phyloP scores from a whole-genome alignment of 1,284 basidiomycete genomes.

The Tilletiaria anomala region DNA sequence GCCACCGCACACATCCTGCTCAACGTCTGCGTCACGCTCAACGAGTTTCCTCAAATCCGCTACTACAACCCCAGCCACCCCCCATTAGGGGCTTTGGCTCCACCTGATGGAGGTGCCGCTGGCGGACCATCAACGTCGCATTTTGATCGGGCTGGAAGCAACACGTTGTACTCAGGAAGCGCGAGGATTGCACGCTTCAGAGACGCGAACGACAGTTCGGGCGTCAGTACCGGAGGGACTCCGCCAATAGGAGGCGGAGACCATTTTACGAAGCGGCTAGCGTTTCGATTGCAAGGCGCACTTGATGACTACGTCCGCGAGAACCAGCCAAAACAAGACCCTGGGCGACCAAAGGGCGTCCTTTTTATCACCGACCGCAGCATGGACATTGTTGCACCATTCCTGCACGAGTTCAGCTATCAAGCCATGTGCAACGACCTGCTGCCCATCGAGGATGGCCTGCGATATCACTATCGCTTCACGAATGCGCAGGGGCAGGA shows the following conservation, averaged over 20 bases:
- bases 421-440: conserved; percentile 97
- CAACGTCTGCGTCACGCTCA: conserved; percentile 76
- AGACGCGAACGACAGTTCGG: conserved; percentile 6
- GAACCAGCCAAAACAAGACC: conserved; percentile 49
- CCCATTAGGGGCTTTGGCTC: conserved; percentile 58
- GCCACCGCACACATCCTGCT: conserved; percentile 25
- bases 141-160: too few relatives aligned
- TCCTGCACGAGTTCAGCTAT: conserved; percentile 95
- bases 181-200: conserved; percentile 19
- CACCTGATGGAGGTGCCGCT: conserved; percentile 9
- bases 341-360: conserved; percentile 58
- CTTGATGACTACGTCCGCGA: conserved; percentile 19
- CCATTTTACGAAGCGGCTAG: conserved; percentile 30
- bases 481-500: conserved; percentile 48
- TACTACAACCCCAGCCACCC: conserved; percentile 74
- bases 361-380: conserved; percentile 86
- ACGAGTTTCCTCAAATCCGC: conserved; percentile 85
- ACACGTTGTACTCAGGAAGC: conserved; percentile 18
- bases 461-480: conserved; percentile 60
- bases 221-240: conserved; percentile 3
- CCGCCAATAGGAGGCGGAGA: conserved; percentile 4
- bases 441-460: conserved; percentile 64
- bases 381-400: conserved; percentile 80
- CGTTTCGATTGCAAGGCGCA: conserved; percentile 18
- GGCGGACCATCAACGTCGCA: too few relatives aligned